Evolutionary conservation across 2,329 filamentous ascomycete genomes (phyloP).

Genomic region (Hyphodiscus sp.): DNA sequence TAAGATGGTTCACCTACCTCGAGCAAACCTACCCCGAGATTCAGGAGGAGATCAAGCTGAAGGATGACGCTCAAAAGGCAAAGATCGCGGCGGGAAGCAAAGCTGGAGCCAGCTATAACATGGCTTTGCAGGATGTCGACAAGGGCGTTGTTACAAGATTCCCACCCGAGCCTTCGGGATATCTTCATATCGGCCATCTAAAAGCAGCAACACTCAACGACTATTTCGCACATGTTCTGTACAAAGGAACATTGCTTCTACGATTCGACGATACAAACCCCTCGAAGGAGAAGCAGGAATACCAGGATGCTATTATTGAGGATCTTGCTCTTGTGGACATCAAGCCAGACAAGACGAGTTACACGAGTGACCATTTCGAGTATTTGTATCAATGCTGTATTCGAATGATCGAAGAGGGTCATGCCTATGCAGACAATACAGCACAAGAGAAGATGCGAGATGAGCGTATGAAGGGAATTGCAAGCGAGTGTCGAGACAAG

Average conservation of each 20-base stretch:
- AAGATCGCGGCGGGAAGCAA: slow-evolving; percentile 65
- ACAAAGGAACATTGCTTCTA: slow-evolving; percentile 83
- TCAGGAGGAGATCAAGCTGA: slow-evolving; percentile 59
- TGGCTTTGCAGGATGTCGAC: slow-evolving; percentile 76
- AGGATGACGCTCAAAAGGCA: slow-evolving; percentile 61
- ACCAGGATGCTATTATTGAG: slow-evolving; percentile 86
- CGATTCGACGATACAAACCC: slow-evolving; percentile 98
- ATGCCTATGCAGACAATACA: slow-evolving; percentile 93
- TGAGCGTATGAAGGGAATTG: slow-evolving; percentile 76
- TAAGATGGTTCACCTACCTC: slow-evolving; percentile 82
- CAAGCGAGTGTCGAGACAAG: slow-evolving; percentile 74
- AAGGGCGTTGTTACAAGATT: slow-evolving; percentile 90
- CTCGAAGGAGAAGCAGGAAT: slow-evolving; percentile 94
- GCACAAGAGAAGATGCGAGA: slow-evolving; percentile 81
- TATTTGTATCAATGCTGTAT: slow-evolving; percentile 82
- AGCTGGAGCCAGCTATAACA: slow-evolving; percentile 81
- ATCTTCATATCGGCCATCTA: slow-evolving; percentile 91
- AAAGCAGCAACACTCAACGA: slow-evolving; percentile 92
- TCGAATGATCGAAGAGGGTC: slow-evolving; percentile 75
- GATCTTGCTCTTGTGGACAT: slow-evolving; percentile 89
- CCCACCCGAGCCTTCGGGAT: slow-evolving; percentile 90
- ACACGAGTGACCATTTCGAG: slow-evolving; percentile 95
- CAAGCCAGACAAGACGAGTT: slow-evolving; percentile 77
- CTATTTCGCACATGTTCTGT: slow-evolving; percentile 92
- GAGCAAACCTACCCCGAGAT: slow-evolving; percentile 77